A percentile compares a stretch with the other conserved stretches of the same genome.
These are phyloP conservation scores for Pyrenopolyporus hunteri DNA, from an alignment of 495 filamentous ascomycete species.

Conservation along the genomic window DNA sequence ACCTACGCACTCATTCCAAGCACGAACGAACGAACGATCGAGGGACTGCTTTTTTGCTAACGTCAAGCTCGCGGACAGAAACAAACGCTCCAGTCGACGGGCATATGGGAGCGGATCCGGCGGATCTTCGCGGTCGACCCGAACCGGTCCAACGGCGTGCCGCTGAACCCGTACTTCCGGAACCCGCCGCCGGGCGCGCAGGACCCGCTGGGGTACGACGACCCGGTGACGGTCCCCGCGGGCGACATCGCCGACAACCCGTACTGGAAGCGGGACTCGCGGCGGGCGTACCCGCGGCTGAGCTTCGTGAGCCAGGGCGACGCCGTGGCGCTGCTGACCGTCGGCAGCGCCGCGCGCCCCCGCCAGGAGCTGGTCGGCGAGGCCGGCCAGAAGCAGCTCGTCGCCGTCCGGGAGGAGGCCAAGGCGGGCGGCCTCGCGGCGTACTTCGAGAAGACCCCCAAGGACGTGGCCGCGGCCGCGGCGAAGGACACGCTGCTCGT, in stretches of 20 bases:
- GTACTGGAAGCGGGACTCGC: constrained; percentile 94
- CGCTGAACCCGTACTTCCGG: constrained; percentile 91
- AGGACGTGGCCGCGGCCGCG: constrained; percentile 51
- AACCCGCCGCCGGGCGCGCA: constrained; percentile 82
- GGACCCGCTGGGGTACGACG: constrained; percentile 79
- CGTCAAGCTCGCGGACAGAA: constrained; percentile 70
- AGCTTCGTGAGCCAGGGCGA: constrained; percentile 84
- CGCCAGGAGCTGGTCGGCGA: constrained; percentile 86
- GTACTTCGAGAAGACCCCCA: constrained; percentile 72
- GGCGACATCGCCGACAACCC: constrained; percentile 96
- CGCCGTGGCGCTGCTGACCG: constrained; percentile 80
- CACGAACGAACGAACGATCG: too few relatives aligned
- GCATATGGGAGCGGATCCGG: constrained; percentile 87
- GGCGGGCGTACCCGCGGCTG: constrained; percentile 82
- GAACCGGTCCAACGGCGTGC: constrained; percentile 86
- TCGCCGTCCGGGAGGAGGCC: constrained; percentile 79
- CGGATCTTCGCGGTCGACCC: constrained; percentile 80
- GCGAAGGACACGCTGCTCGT: constrained; percentile 69
- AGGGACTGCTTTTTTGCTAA: too few relatives aligned
- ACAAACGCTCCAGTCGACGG: constrained; percentile 93
- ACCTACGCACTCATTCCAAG: too few relatives aligned
- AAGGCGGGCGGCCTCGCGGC: constrained; percentile 70
- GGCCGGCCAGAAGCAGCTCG: constrained; percentile 78
- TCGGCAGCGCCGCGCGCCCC: constrained; percentile 81
- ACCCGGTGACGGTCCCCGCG: constrained; percentile 89